phyloP scores from a whole-genome alignment of 2,329 filamentous ascomycete genomes.

The Penicillium frequentans region DNA sequence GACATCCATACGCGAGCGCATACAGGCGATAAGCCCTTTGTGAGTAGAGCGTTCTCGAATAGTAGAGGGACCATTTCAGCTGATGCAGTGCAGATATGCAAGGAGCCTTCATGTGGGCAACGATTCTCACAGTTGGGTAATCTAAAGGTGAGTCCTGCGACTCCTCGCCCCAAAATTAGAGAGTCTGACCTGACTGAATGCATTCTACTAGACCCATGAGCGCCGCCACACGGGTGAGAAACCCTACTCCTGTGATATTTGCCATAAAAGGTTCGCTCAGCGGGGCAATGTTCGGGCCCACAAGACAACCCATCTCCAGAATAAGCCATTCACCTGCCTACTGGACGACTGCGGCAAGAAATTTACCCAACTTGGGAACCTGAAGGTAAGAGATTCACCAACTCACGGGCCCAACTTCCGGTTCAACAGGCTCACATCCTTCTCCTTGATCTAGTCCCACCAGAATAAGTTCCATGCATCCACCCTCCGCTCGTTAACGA shows the following conservation, averaged over 20 bases:
- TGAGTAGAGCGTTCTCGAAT: conserved; percentile 49
- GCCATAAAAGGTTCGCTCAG: conserved; percentile 80
- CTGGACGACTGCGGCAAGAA: conserved; percentile 82
- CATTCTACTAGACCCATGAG: conserved; percentile 68
- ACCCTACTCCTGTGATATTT: conserved; percentile 76
- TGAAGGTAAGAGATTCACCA: conserved; percentile 63
- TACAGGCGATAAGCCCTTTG: conserved; percentile 86
- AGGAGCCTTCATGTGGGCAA: conserved; percentile 70
- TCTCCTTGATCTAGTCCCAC: conserved; percentile 62
- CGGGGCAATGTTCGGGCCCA: conserved; percentile 83
- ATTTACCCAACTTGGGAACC: conserved; percentile 87
- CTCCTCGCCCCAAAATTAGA: neutral
- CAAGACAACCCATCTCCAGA: conserved; percentile 73
- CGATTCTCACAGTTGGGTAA: conserved; percentile 90
- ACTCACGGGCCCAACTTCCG: neutral
- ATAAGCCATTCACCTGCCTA: conserved; percentile 77
- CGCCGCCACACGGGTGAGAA: conserved; percentile 84
- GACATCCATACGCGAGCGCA: conserved; percentile 87
- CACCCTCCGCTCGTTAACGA: conserved; percentile 69
- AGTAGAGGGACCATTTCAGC: neutral
- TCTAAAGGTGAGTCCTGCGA: conserved; percentile 63
- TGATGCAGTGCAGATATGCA: conserved; percentile 57
- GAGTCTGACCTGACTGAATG: neutral
- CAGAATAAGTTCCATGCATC: conserved; percentile 89
- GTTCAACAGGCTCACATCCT: conserved; percentile 1